A percentile compares a stretch with the other conserved stretches of the same genome.
Conservation (phyloP, 2,329 filamentous ascomycete species). For the Paecilomyces formosus region DNA sequence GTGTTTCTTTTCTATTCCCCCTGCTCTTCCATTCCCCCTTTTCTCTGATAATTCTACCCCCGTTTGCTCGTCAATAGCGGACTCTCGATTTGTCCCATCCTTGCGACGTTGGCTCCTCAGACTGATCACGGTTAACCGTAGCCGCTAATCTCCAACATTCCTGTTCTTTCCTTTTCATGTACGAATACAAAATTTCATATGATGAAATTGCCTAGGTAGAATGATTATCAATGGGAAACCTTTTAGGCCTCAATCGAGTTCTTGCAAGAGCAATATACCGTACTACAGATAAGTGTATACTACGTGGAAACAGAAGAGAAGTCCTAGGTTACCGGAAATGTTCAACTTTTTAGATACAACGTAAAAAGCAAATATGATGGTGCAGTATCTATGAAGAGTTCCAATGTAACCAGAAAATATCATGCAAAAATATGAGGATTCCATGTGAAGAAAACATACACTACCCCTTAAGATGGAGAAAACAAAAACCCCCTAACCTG, state of each 20-base stretch:
- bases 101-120: background rate
- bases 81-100: background rate
- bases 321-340: background rate
- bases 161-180: background rate
- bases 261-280: background rate
- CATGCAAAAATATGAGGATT: background rate
- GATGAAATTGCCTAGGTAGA: background rate
- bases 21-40: background rate
- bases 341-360: background rate
- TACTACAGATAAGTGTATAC: background rate
- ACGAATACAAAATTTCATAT: background rate
- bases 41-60: background rate
- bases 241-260: background rate
- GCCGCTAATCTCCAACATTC: background rate
- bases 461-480: background rate
- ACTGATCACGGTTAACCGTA: background rate
- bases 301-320: background rate
- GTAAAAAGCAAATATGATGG: background rate
- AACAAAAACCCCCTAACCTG: conserved; percentile 1
- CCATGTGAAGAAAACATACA: background rate
- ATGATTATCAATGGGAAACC: background rate
- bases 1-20: background rate
- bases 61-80: background rate
- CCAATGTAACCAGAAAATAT: background rate
- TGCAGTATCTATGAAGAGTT: background rate